Base-by-base conservation (phyloP, 495 filamentous ascomycete species). In the Xylaria palmicola region DNA sequence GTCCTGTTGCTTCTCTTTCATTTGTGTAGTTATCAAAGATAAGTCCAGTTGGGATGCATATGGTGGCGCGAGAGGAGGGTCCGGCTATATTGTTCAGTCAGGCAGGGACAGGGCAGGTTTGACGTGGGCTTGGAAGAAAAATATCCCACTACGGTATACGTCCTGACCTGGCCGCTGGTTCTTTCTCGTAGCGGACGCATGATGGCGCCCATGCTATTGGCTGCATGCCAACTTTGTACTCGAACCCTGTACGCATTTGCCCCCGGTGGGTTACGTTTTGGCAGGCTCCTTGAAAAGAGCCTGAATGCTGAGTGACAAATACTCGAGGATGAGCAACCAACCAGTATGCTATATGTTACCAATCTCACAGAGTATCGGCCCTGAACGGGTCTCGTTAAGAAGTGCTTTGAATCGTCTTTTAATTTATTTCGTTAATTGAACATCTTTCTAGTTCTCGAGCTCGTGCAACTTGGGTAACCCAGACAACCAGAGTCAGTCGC, bases 281-380 rank as follows among this genome's bases (percentile, higher is more conserved):
- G 13, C 30, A 24, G 19, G 49, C 20, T 29, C 20, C 9, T 44
- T 26, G 37, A 43, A 56, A 56, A 56, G 53, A 56, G 53, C 53
- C 53, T 56, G 53, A 56, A 56, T 56, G 39, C 27, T 56, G 17
- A 56, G 53, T 56, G 53, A 56, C 53, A 56, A 56, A 56, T 56
- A 32, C 13, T 36, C 51, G 4, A 0, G 30, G 37, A 34, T 9
- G 39, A 27, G 27, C 24, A 22, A 22, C 37, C 8, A 6, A 22
- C 10, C 37, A 34, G 5, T 17, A 15, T 24, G 32, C 26, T 39
- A 43, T 44, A 32, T 43, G 30, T 41, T 24, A 3, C 27, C 3
- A 4, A 30, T 22, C 37, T 19, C 30, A 8, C 32, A 43, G 13
- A 13, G 20, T 26, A 41, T 15, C 15, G 22, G 27, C 5, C 26